Evolutionary conservation across 768 basidiomycete genomes (phyloP), one percentile per base, ranked within the genome.

Genomic region (Mycena polygramma): DNA sequence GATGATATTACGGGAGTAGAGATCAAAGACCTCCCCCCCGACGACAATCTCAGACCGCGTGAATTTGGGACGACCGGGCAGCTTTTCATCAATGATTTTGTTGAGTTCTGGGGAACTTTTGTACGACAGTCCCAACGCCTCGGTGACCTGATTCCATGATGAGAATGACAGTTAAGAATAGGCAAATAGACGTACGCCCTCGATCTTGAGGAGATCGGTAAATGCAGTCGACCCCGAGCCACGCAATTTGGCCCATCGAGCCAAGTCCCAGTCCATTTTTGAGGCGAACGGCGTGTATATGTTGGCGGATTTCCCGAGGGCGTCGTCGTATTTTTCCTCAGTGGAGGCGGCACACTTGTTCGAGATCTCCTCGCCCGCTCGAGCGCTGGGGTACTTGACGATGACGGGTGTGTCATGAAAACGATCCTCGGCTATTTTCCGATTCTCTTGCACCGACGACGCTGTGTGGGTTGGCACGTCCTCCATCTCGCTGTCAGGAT

Each of bases 241-340:
- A 0, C 75, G 72, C 2, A 80, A 70, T 68, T 84, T 85, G 0
- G 81, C 82, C 83, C 84, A 84, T 14, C 66, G 46, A 2, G 80
- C 83, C 22, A 85, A 22, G 59, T 82, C 81, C 82, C 81, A 85
- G 49, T 84, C 82, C 9, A 82, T 45, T 41, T 78, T 51, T 0
- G 80, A 81, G 0, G n/a, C 13, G 71, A 85, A 85, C 0, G 80
- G 84, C 17, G 81, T 78, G 49, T 68, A 79, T 0, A 22, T 53
- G 57, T 77, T 79, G 1, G 45, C 24, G 4, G 63, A 26, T 8
- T 58, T 30, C 0, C 58, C 71, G 9, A 72, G 20, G 19, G 45
- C 35, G n/a, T n/a, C 41, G 24, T 26, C 30, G 46, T 66, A 66
- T 5, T n/a, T 10, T 8, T 57, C 4, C 14, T 66, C 64, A 2